Conservation (phyloP, 305 asterid species). For the Salvia sclarea region DNA sequence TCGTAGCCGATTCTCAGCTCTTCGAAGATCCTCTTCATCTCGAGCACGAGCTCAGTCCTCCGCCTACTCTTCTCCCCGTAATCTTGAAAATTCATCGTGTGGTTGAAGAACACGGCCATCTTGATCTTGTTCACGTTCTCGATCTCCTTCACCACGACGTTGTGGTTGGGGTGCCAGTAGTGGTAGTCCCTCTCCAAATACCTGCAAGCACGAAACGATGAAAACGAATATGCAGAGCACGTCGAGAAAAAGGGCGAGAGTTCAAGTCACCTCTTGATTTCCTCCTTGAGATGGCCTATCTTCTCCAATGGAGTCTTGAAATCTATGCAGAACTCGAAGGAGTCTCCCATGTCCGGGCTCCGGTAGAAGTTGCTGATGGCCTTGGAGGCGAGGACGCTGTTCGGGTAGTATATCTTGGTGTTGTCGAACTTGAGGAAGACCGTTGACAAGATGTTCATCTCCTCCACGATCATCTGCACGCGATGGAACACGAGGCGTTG, state of each 20-base stretch:
- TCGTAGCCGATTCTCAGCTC: constrained; percentile 70
- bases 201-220: too few relatives aligned
- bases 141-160: constrained; percentile 74
- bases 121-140: constrained; percentile 83
- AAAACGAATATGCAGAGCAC: too few relatives aligned
- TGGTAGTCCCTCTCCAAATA: constrained; percentile 56
- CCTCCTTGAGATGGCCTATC: constrained; percentile 68
- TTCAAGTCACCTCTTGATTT: constrained; percentile 33
- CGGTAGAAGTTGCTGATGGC: constrained; percentile 81
- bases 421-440: constrained; percentile 68
- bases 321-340: constrained; percentile 68
- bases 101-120: constrained; percentile 66
- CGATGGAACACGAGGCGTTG: too few relatives aligned
- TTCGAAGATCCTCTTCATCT: constrained; percentile 74
- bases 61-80: constrained; percentile 63
- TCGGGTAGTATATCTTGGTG: constrained; percentile 69
- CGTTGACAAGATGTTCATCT: constrained; percentile 78
- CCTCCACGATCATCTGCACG: too few relatives aligned
- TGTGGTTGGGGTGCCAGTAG: constrained; percentile 83
- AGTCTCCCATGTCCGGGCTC: constrained; percentile 89
- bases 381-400: constrained; percentile 73
- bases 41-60: constrained; percentile 59
- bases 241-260: too few relatives aligned
- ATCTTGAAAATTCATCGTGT: constrained; percentile 88
- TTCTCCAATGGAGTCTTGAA: constrained; percentile 76